Evolutionary conservation across 2,329 filamentous ascomycete genomes (phyloP).

Genomic region (Colletotrichum tropicale): DNA sequence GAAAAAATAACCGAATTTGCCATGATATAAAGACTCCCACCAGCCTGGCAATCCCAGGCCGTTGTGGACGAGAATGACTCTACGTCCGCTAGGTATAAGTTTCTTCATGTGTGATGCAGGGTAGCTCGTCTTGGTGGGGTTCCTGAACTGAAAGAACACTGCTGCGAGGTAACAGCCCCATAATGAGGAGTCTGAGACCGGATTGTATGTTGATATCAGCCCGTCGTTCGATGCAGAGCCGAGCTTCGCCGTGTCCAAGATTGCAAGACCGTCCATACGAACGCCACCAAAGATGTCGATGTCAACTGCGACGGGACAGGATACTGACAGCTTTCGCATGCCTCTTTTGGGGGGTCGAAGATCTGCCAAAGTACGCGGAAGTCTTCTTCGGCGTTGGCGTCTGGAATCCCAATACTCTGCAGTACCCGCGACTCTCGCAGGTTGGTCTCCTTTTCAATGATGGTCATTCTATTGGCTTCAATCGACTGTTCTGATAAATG

Average conservation of each 20-base stretch:
- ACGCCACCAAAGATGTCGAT: background rate
- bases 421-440: background rate
- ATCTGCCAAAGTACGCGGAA: background rate
- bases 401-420: background rate
- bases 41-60: background rate
- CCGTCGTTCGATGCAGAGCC: background rate
- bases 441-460: background rate
- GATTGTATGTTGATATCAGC: background rate
- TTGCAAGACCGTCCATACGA: background rate
- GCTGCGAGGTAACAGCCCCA: background rate
- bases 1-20: background rate
- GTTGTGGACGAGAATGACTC: background rate
- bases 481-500: background rate
- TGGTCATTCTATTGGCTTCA: background rate
- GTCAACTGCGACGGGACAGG: background rate
- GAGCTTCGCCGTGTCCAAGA: background rate
- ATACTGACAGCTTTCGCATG: background rate
- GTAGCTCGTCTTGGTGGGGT: fast-evolving
- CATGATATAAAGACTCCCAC: fast-evolving
- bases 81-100: fast-evolving
- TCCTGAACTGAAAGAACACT: fast-evolving
- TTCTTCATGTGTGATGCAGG: background rate
- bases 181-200: background rate
- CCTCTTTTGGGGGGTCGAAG: fast-evolving
- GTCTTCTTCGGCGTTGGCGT: background rate